phyloP scores from a whole-genome alignment of 345 rosid species.

The Syzygium grande region DNA sequence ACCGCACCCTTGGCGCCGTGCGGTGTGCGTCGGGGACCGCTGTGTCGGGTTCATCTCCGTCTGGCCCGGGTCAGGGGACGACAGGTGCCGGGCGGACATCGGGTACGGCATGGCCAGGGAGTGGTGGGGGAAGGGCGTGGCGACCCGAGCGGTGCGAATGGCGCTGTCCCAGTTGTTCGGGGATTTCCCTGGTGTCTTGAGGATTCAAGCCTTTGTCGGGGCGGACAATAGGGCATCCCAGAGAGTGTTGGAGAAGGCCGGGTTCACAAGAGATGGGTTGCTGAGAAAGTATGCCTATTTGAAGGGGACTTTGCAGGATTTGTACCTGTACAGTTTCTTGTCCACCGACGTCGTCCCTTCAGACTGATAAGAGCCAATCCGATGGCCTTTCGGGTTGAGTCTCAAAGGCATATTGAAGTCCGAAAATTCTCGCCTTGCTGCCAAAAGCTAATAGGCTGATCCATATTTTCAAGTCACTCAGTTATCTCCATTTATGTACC shows the following conservation, averaged over 20 bases:
- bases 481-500: neutral
- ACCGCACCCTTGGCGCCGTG: constrained; percentile 40
- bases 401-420: neutral
- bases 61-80: constrained; percentile 20
- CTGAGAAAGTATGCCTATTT: constrained; percentile 28
- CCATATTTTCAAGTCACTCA: neutral
- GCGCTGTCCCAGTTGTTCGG: constrained; percentile 27
- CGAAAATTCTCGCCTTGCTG: neutral
- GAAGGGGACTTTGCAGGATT: constrained; percentile 25
- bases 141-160: constrained; percentile 28
- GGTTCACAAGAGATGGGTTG: constrained; percentile 35
- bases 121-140: constrained; percentile 45
- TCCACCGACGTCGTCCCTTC: constrained; percentile 5
- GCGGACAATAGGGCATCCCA: constrained; percentile 31
- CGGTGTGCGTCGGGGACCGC: constrained; percentile 22
- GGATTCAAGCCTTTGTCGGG: constrained; percentile 40
- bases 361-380: neutral
- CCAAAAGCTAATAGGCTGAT: neutral
- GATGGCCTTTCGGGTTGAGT: neutral
- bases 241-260: constrained; percentile 38
- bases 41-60: constrained; percentile 25
- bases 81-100: constrained; percentile 17
- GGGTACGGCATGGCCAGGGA: constrained; percentile 32
- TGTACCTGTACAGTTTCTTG: constrained; percentile 23
- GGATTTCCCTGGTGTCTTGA: constrained; percentile 22